Conservation (phyloP, 306 rosid genomes). For the Quercus alba region DNA sequence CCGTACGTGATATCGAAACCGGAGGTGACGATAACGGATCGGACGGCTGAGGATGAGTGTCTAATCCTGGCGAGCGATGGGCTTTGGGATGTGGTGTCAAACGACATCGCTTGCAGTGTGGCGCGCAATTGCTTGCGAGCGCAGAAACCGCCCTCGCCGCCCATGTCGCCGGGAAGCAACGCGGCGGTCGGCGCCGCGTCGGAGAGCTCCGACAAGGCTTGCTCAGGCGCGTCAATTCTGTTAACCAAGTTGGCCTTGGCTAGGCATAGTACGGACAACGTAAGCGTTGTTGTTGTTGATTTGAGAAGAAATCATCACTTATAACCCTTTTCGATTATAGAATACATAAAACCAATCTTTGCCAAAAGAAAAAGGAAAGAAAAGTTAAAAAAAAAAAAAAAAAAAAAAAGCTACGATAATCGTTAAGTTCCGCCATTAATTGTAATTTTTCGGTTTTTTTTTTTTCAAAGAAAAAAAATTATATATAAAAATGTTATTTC, state of each 20-base stretch:
- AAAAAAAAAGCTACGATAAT: neutral
- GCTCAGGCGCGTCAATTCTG: constrained; percentile 77
- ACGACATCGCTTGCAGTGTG: constrained; percentile 77
- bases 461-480: neutral
- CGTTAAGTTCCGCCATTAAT: neutral
- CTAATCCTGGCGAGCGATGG: constrained; percentile 85
- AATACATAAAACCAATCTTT: neutral
- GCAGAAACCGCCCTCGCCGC: constrained; percentile 26
- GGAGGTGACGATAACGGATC: constrained; percentile 66
- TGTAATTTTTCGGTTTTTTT: constrained; percentile 11
- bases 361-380: neutral
- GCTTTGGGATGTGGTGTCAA: constrained; percentile 86
- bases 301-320: constrained; percentile 42
- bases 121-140: constrained; percentile 64
- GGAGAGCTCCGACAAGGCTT: constrained; percentile 55
- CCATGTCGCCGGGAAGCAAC: constrained; percentile 21
- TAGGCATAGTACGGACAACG: constrained; percentile 78
- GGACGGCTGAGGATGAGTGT: constrained; percentile 72
- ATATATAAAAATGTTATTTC: neutral
- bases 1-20: constrained; percentile 91
- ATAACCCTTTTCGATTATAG: neutral
- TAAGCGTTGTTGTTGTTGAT: constrained; percentile 83
- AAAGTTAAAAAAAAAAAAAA: neutral
- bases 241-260: constrained; percentile 87
- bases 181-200: constrained; percentile 11